Evolutionary conservation across 306 rosid genomes (phyloP).

Genomic region (Sindora glabra): DNA sequence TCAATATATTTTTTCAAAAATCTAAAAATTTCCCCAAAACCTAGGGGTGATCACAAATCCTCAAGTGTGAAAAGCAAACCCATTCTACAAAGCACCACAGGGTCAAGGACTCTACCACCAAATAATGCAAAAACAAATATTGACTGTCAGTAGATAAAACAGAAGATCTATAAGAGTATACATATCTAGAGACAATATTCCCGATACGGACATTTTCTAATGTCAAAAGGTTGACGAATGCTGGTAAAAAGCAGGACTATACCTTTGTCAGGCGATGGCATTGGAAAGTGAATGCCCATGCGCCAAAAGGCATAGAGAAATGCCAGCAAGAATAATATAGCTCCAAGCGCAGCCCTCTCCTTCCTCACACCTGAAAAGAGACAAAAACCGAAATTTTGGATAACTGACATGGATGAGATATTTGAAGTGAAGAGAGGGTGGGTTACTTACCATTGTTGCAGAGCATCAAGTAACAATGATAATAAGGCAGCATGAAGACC

Average conservation of each 20-base stretch:
- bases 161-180: not conserved
- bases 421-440: not conserved
- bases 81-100: too few relatives aligned
- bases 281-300: conserved; percentile 95
- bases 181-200: not conserved
- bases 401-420: not conserved
- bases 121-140: too few relatives aligned
- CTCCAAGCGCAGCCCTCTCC: conserved; percentile 81
- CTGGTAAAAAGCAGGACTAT: not conserved
- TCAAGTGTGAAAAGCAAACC: too few relatives aligned
- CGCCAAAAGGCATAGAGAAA: conserved; percentile 94
- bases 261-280: conserved; percentile 93
- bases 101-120: too few relatives aligned
- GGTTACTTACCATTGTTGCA: conserved; percentile 54
- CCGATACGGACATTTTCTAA: too few relatives aligned
- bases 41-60: too few relatives aligned
- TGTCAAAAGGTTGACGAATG: too few relatives aligned
- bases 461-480: conserved; percentile 91
- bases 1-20: too few relatives aligned
- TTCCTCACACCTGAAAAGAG: conserved; percentile 43
- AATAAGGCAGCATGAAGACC: conserved; percentile 81
- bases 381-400: not conserved
- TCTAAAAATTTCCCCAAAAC: too few relatives aligned
- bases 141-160: too few relatives aligned
- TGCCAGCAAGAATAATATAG: conserved; percentile 62